Percentiles rank a stretch among this genome's conserved stretches.
Evolutionary conservation across 2,329 filamentous ascomycete species (phyloP).

Genomic region (Dactylonectria estremocensis): DNA sequence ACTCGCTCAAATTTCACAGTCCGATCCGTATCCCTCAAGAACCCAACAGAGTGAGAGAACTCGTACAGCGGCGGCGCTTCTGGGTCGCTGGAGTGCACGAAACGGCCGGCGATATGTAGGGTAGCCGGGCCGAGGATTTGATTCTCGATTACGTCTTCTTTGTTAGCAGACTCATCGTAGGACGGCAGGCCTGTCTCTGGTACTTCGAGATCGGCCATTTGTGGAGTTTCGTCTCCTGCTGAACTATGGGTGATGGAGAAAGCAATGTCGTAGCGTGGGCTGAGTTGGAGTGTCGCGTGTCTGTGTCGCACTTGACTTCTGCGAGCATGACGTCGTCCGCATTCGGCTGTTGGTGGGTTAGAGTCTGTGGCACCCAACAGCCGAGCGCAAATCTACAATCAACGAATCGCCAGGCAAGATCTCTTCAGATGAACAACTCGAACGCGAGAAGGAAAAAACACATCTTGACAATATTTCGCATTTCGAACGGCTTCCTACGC

Average conservation of each 20-base stretch:
- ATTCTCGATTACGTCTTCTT: constrained; percentile 22
- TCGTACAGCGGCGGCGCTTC: constrained; percentile 53
- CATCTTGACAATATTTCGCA: not conserved
- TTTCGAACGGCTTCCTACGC: not conserved
- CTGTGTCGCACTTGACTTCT: too few relatives aligned
- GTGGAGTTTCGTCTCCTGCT: not conserved
- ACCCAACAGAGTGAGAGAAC: constrained; percentile 54
- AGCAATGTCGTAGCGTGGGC: not conserved
- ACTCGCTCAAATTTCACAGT: constrained; percentile 52
- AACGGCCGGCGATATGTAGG: constrained; percentile 52
- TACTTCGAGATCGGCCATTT: constrained; percentile 36
- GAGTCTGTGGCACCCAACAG: not conserved
- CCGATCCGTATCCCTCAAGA: constrained; percentile 51
- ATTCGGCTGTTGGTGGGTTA: constrained; percentile 15
- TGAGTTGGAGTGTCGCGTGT: not conserved
- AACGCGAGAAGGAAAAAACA: too few relatives aligned
- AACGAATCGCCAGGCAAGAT: not conserved
- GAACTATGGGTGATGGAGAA: too few relatives aligned
- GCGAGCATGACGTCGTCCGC: constrained; percentile 37
- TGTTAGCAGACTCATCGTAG: constrained; percentile 39
- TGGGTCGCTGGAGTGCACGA: constrained; percentile 52
- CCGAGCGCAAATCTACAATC: not conserved
- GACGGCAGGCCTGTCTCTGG: constrained; percentile 40
- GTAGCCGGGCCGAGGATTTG: constrained; percentile 50
- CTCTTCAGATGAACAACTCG: too few relatives aligned